Conservation (phyloP, 345 rosid species). For the Fremontodendron californicum region DNA sequence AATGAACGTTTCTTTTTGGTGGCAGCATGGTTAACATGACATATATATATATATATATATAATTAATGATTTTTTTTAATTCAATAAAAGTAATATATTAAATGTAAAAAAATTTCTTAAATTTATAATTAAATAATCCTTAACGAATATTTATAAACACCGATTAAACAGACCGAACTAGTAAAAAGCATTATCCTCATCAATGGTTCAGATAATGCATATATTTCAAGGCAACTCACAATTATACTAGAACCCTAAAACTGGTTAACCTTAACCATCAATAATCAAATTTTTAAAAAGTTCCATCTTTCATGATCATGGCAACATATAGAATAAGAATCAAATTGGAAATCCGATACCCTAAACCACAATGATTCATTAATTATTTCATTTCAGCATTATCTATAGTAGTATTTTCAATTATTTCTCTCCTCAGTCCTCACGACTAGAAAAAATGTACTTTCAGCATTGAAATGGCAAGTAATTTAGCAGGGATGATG, state of each 20-base stretch:
- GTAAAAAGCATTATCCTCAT: too few species aligned
- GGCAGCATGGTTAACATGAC: too few species aligned
- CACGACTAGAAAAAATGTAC: not conserved
- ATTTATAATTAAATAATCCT: too few species aligned
- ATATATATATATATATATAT: too few species aligned
- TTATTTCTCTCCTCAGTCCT: not conserved
- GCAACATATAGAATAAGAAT: not conserved
- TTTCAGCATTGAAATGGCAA: not conserved
- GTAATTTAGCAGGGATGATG: not conserved
- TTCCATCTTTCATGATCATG: not conserved
- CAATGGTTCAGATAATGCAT: not conserved
- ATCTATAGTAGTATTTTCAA: not conserved
- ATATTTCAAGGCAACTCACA: not conserved
- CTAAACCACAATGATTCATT: not conserved
- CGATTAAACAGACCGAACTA: too few species aligned
- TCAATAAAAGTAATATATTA: too few species aligned
- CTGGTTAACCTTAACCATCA: not conserved
- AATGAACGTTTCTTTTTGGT: not conserved
- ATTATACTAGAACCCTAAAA: not conserved
- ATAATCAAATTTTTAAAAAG: too few species aligned
- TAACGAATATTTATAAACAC: too few species aligned
- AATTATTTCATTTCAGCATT: not conserved
- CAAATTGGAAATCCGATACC: not conserved
- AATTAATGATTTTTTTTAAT: too few species aligned
- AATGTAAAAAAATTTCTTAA: too few species aligned